These are phyloP conservation scores for Biscutella laevigata DNA, from an alignment of 441 rosid species.

Conservation along the genomic window DNA sequence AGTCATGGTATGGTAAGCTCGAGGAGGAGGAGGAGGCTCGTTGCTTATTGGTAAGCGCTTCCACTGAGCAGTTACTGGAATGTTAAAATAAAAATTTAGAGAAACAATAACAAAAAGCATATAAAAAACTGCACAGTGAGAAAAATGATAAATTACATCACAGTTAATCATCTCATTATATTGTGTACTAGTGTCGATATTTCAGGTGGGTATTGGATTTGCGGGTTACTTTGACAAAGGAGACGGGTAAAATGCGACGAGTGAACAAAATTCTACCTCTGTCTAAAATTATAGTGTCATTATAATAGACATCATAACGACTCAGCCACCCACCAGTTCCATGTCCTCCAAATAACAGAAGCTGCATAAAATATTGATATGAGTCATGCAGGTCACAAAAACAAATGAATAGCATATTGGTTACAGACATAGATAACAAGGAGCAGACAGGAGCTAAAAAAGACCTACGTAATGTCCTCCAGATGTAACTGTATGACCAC, in stretches of 20 bases:
- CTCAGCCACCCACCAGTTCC: conserved; percentile 99
- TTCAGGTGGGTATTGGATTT: background rate
- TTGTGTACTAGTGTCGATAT: background rate
- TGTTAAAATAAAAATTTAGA: conserved; percentile 14
- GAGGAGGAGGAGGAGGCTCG: conserved; percentile 81
- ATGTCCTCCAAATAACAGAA: conserved; percentile 94
- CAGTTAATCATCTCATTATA: conserved; percentile 2
- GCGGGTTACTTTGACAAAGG: background rate
- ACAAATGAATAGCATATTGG: conserved; percentile 1
- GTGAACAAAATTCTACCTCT: conserved; percentile 42
- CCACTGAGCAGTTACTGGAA: conserved; percentile 85
- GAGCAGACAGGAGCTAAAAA: conserved; percentile 19
- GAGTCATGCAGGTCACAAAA: background rate
- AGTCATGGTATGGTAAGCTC: conserved; percentile 91
- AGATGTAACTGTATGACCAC: conserved; percentile 89
- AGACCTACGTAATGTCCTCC: conserved; percentile 86
- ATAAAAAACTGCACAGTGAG: background rate
- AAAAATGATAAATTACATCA: background rate
- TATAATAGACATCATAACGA: conserved; percentile 91
- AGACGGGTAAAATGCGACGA: too few relatives aligned
- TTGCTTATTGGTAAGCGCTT: conserved; percentile 57
- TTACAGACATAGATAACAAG: background rate
- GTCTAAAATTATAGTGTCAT: conserved; percentile 80
- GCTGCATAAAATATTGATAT: conserved; percentile 39
- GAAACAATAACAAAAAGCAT: background rate